Percentiles rank a stretch among this genome's conserved stretches.
Evolutionary conservation across 176 grass and related monocot species (phyloP).

Genomic region (Triticum dicoccoides): DNA sequence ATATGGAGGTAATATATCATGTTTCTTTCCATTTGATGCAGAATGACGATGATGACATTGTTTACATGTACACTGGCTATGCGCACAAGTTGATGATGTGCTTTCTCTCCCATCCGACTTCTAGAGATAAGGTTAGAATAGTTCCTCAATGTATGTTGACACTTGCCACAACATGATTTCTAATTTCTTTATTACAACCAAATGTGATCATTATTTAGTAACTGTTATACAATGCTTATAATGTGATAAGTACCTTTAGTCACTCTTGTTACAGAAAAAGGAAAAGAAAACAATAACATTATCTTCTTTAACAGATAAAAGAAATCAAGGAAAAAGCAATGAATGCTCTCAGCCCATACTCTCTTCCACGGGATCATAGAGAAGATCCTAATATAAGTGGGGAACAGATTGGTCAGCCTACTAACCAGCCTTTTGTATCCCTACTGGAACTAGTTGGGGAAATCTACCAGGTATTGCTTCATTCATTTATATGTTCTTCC

Average conservation of each 20-base stretch:
- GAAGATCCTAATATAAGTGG: slow-evolving; percentile 47
- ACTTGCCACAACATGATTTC: neutral
- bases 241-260: neutral
- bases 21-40: slow-evolving; percentile 51
- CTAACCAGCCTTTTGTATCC: slow-evolving; percentile 71
- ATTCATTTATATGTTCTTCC: slow-evolving; percentile 15
- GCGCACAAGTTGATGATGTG: slow-evolving; percentile 96
- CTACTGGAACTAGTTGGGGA: slow-evolving; percentile 83
- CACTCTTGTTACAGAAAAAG: neutral
- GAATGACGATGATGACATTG: slow-evolving; percentile 95
- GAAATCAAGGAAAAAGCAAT: slow-evolving; percentile 96
- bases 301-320: slow-evolving; percentile 70
- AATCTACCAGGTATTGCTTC: slow-evolving; percentile 83
- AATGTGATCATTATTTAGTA: neutral
- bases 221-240: neutral
- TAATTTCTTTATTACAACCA: slow-evolving; percentile 13
- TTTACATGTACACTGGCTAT: slow-evolving; percentile 92
- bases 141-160: slow-evolving; percentile 7
- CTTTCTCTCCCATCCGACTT: slow-evolving; percentile 87
- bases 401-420: slow-evolving; percentile 40
- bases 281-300: slow-evolving; percentile 8
- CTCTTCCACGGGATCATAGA: slow-evolving; percentile 37
- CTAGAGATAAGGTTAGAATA: slow-evolving; percentile 77
- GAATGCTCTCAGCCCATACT: slow-evolving; percentile 70
- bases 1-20: neutral